Base-by-base conservation (phyloP, 495 filamentous ascomycete species). In the Echria macrotheca region DNA sequence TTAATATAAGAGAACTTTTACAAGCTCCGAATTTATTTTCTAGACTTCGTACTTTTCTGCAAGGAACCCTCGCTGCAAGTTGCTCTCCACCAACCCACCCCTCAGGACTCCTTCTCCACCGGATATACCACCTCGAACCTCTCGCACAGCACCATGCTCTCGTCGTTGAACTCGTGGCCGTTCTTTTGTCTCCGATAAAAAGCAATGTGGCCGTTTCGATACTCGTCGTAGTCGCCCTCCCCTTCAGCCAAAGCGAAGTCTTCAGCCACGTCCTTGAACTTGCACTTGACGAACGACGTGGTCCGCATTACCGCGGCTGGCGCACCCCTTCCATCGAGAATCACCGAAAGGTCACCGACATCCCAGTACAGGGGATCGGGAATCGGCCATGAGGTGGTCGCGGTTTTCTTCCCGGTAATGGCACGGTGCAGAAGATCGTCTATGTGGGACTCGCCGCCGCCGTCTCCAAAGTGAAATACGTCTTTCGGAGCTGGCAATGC, bases 161-260 rank as follows among this genome's bases (percentile, higher is more conserved):
- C 58, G 0, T 65, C 64, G 8, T 52, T 56, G 54, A 67, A 61
- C 25, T 45, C 40, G 10, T 62, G 23, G 2, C 47, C 54, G 0
- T 51, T 38, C 12, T 56, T 51, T 46, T 63, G 52, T 35, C 18
- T 24, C 10, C 48, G 21, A 40, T 60, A 67, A 29, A 63, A 65
- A 18, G 33, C 44, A 1, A 59, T 15, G 37, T 65, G 64, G 6
- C 58, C 60, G 36, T 53, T 24, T 14, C 56, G 51, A 28, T 65
- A 67, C 5, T 39, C 26, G 40, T 64, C 28, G 33, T 61, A 63
- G 17, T 55, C 50, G 2, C 64, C 62, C 49, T 67, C 64, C 2
- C 41, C 60, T 50, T 67, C 64, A 3, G 64, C 59, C 17, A 61
- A 46, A n/a, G 55, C 64, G 58, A 67, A 67, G 4, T 61, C 56